These are phyloP conservation scores for Tricholoma sp. DNA, from an alignment of 768 basidiomycete species.

Conservation along the genomic window DNA sequence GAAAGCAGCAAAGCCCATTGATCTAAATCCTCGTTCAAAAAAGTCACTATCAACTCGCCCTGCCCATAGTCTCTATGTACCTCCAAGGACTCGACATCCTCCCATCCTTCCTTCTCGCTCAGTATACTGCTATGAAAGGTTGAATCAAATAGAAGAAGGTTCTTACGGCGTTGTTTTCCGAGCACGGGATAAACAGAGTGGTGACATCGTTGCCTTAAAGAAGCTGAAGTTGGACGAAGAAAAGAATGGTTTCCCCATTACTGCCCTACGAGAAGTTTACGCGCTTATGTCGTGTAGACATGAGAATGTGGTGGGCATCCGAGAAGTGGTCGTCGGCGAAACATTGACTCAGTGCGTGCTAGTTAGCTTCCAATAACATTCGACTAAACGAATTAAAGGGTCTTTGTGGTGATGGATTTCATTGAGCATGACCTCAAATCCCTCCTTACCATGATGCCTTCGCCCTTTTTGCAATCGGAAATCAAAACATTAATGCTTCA, in stretches of 20 bases:
- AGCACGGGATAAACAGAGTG: slow-evolving; percentile 91
- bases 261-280: slow-evolving; percentile 89
- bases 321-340: slow-evolving; percentile 97
- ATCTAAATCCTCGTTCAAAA: slow-evolving; percentile 12
- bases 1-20: slow-evolving; percentile 24
- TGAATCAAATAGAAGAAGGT: slow-evolving; percentile 99
- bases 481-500: slow-evolving; percentile 97
- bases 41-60: slow-evolving; percentile 16
- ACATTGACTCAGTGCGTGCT: slow-evolving; percentile 94
- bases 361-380: slow-evolving; percentile 15
- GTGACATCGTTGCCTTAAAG: slow-evolving; percentile 95
- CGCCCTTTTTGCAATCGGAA: slow-evolving; percentile 95
- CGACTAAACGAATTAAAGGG: slow-evolving; percentile 48
- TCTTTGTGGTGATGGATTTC: slow-evolving; percentile 99
- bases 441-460: slow-evolving; percentile 89
- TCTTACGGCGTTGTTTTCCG: slow-evolving; percentile 97
- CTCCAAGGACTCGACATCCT: slow-evolving; percentile 72
- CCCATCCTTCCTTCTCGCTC: slow-evolving; percentile 82
- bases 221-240: slow-evolving; percentile 98
- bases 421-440: slow-evolving; percentile 99
- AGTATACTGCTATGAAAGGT: slow-evolving; percentile 87
- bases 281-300: slow-evolving; percentile 94
- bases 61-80: slow-evolving; percentile 64
- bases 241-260: slow-evolving; percentile 98
- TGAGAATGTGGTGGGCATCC: slow-evolving; percentile 94